These are phyloP conservation scores for Boletus rubroflammeus DNA, from an alignment of 768 basidiomycete genomes.

Conservation along the genomic window DNA sequence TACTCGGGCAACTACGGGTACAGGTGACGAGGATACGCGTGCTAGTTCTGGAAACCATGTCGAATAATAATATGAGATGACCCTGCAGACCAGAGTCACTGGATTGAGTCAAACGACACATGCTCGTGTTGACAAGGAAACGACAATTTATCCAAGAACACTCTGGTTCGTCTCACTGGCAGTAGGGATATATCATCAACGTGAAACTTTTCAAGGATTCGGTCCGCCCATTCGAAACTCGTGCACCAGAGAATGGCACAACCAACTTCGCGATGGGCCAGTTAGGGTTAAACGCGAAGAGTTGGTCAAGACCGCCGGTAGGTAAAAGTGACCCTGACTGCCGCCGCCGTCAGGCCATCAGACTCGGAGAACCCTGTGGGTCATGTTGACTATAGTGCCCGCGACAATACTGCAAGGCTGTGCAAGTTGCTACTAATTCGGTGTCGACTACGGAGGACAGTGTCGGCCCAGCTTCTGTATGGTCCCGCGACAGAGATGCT, in stretches of 20 bases:
- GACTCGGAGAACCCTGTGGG: neutral
- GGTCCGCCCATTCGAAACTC: neutral
- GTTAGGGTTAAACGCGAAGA: neutral
- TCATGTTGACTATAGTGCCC: no score
- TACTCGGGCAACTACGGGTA: neutral
- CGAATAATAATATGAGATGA: no score
- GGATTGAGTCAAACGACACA: constrained; percentile 6
- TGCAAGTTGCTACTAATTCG: no score
- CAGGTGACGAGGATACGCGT: neutral
- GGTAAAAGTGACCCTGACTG: constrained; percentile 2
- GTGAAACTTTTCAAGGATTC: neutral
- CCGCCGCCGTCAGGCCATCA: no score
- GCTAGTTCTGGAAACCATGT: neutral
- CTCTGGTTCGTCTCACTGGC: neutral
- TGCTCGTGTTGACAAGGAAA: constrained; percentile 13
- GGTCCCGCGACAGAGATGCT: neutral
- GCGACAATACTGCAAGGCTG: no score
- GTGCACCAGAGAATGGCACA: neutral
- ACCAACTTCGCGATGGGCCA: neutral
- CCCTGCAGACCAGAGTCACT: neutral
- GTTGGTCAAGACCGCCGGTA: neutral
- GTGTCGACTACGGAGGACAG: no score
- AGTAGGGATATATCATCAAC: neutral
- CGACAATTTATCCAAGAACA: constrained; percentile 12
- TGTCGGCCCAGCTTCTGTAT: no score